phyloP scores from a whole-genome alignment of 495 filamentous ascomycete species.

The Annulohypoxylon bovei region DNA sequence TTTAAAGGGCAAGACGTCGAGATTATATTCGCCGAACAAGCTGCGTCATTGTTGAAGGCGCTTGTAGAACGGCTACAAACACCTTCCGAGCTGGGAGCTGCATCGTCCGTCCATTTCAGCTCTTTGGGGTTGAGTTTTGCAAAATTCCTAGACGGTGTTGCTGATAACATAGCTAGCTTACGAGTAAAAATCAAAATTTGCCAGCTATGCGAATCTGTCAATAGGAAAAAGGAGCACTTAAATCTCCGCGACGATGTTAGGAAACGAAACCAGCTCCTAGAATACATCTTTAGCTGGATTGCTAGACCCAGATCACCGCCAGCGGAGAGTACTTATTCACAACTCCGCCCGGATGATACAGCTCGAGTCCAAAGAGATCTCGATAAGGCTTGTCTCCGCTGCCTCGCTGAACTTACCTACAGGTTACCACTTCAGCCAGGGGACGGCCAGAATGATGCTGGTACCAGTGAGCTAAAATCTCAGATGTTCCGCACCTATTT shows the following conservation, averaged over 20 bases:
- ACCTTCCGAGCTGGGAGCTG: conserved; percentile 65
- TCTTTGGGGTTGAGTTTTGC: conserved; percentile 68
- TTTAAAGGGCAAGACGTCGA: conserved; percentile 63
- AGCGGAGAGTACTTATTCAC: conserved; percentile 35
- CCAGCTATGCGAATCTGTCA: conserved; percentile 70
- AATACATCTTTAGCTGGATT: conserved; percentile 73
- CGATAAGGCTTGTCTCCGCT: conserved; percentile 68
- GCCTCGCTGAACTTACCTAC: conserved; percentile 69
- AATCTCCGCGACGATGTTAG: conserved; percentile 72
- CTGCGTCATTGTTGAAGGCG: conserved; percentile 67
- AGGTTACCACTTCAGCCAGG: conserved; percentile 70
- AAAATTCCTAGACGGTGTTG: conserved; percentile 65
- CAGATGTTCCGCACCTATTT: conserved; percentile 76
- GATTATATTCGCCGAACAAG: conserved; percentile 72
- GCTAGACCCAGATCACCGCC: conserved; percentile 60
- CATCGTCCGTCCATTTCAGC: conserved; percentile 67
- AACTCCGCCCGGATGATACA: conserved; percentile 60
- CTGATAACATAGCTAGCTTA: conserved; percentile 61
- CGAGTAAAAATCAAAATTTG: conserved; percentile 74
- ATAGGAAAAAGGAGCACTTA: conserved; percentile 70
- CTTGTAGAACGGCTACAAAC: conserved; percentile 70
- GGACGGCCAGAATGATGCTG: conserved; percentile 69
- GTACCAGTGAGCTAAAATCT: conserved; percentile 68
- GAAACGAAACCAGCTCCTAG: conserved; percentile 70
- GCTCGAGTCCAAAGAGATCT: conserved; percentile 67